Evolutionary conservation across 768 basidiomycete species (phyloP), one percentile per base, ranked within the genome.

Genomic region (Panellus pusillus): DNA sequence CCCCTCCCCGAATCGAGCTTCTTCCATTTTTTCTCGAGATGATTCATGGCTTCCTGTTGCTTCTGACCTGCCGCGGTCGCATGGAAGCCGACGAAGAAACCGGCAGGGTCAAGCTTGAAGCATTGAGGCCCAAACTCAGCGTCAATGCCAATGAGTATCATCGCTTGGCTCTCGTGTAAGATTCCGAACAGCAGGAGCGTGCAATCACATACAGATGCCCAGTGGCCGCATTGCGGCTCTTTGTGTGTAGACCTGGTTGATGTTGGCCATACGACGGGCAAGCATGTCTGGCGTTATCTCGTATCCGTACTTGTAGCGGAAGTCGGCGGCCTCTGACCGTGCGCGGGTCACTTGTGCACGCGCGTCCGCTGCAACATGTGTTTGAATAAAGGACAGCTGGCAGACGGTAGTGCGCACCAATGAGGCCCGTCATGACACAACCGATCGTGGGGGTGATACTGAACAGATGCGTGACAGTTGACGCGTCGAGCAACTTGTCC

Each of bases 171-270:
- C 42, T 37, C 28, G 20, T 28, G 36, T 48, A 41, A 60, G 49
- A 4, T 50, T 46, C 17, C 57, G 38, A 24, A 32, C 15, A 42
- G n/a, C 20, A 18, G 28, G 40, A 20, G 54, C 9, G 17, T 13
- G 50, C 19, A 14, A 52, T 14, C 2, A 65, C 89, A 61, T 66
- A 96, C 96, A 87, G 57, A 98, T 97, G 39, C 96, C 97, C 29
- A 98, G 73, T 2, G 97, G 97, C 38, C 97, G 81, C 95, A 99
- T 98, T 35, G 83, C 97, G 2, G 96, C 96, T 53, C 91, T 81
- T 72, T 99, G 97, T 2, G 97, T 99, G 72, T 98, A 98, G 1
- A 98, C 96, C 72, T 98, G 97, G 67, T 98, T 98, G 70, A 98
- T 93, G 70, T 98, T 97, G 29, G 96, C 97, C 66, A 99, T 75